These are phyloP conservation scores for Sequoiadendron giganteum DNA, from an alignment of 75 land plant species.

Conservation along the genomic window DNA sequence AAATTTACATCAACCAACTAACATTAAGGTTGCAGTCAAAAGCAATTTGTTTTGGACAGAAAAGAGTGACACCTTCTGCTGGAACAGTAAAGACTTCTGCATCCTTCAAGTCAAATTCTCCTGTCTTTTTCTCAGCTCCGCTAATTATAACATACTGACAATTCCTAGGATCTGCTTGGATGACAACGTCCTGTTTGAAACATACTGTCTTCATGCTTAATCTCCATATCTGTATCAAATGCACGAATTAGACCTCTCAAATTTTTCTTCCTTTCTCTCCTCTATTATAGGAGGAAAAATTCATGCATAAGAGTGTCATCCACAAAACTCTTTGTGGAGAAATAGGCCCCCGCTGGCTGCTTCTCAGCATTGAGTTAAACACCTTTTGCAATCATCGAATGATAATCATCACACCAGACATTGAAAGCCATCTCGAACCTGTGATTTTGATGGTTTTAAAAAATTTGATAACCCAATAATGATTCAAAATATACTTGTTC, in stretches of 20 bases:
- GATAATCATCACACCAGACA: slow-evolving; percentile 98
- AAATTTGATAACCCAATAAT: too few relatives aligned
- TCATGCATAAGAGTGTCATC: background rate
- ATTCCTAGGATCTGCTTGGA: slow-evolving; percentile 94
- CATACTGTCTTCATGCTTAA: slow-evolving; percentile 95
- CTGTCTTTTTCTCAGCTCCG: slow-evolving; percentile 82
- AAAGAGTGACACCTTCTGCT: slow-evolving; percentile 42
- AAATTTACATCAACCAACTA: too few relatives aligned
- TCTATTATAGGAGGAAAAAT: background rate
- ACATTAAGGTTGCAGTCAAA: too few relatives aligned
- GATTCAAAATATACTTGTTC: background rate
- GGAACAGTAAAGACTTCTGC: slow-evolving; percentile 83
- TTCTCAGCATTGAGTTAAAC: slow-evolving; percentile 98
- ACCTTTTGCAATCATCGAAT: slow-evolving; percentile 98
- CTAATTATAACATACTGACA: slow-evolving; percentile 84
- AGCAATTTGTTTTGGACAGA: background rate
- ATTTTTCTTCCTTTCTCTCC: background rate
- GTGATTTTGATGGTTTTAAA: background rate
- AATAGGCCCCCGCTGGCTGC: slow-evolving; percentile 96
- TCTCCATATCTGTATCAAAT: slow-evolving; percentile 86
- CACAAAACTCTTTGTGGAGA: slow-evolving; percentile 61
- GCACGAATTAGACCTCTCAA: background rate
- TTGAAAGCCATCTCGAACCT: slow-evolving; percentile 98
- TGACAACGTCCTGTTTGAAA: slow-evolving; percentile 89
- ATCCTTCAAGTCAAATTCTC: slow-evolving; percentile 84